Conservation (phyloP, 805 yeast species). For the Zygotorulaspora chibaensis region DNA sequence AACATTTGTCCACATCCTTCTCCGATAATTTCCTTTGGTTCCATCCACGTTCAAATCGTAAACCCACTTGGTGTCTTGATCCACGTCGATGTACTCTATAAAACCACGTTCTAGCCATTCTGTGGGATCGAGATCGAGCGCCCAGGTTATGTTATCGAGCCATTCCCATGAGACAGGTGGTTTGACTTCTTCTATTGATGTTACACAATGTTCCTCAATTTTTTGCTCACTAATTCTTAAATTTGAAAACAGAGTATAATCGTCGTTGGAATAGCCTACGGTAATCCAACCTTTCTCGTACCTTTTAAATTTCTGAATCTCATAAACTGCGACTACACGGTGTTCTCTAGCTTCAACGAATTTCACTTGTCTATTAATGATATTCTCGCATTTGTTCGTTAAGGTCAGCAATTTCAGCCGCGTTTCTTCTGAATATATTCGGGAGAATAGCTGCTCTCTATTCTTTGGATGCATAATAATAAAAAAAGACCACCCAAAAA, state of each 20-base stretch:
- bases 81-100: conserved; percentile 55
- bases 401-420: conserved; percentile 46
- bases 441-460: conserved; percentile 44
- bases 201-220: conserved; percentile 18
- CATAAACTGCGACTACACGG: conserved; percentile 60
- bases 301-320: conserved; percentile 52
- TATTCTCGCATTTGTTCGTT: conserved; percentile 47
- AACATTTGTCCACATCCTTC: conserved; percentile 63
- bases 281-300: conserved; percentile 56
- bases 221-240: conserved; percentile 32
- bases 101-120: conserved; percentile 57
- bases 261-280: conserved; percentile 54
- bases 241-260: conserved; percentile 48
- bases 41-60: conserved; percentile 50
- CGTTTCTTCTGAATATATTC: conserved; percentile 60
- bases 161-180: conserved; percentile 64
- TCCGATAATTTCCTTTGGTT: conserved; percentile 41
- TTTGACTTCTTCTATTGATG: conserved; percentile 37
- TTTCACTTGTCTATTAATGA: conserved; percentile 39
- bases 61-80: conserved; percentile 80
- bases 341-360: conserved; percentile 41
- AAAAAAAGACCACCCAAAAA: conserved; percentile 47
- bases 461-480: conserved; percentile 51
- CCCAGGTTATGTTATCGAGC: conserved; percentile 48
- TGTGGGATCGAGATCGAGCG: conserved; percentile 57